A percentile compares a stretch with the other conserved stretches of the same genome.
These are phyloP conservation scores for Glutinoglossum americanum DNA, from an alignment of 495 filamentous ascomycete genomes.

Conservation along the genomic window DNA sequence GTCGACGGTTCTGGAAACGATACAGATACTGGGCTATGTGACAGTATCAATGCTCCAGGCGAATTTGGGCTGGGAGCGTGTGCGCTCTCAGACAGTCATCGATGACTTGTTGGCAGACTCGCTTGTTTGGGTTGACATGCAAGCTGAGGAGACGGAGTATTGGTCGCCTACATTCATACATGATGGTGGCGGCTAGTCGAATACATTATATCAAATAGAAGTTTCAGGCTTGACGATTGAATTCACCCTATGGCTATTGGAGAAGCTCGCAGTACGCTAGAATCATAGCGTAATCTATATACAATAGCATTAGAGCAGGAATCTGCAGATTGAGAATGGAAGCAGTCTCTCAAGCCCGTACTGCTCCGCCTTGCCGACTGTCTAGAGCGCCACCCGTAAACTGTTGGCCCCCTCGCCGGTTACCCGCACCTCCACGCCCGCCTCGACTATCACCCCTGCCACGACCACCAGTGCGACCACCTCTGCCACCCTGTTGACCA, in stretches of 20 bases:
- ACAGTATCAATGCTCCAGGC: constrained; percentile 75
- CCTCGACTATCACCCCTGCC: constrained; percentile 46
- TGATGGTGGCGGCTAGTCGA: background rate
- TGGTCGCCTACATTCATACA: constrained; percentile 63
- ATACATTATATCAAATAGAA: background rate
- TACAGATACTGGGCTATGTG: constrained; percentile 69
- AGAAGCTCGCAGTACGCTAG: background rate
- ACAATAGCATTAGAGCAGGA: background rate
- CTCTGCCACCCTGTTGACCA: constrained; percentile 50
- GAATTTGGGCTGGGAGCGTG: constrained; percentile 74
- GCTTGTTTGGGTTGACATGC: constrained; percentile 83
- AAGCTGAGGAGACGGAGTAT: constrained; percentile 76
- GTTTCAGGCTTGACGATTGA: background rate
- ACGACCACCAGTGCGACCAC: constrained; percentile 34
- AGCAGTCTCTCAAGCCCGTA: constrained; percentile 27
- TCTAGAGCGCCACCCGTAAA: constrained; percentile 41
- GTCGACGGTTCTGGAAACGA: constrained; percentile 72
- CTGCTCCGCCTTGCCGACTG: constrained; percentile 23
- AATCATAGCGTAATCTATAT: background rate
- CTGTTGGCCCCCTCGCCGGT: constrained; percentile 33
- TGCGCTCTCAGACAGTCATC: constrained; percentile 68
- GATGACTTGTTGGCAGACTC: constrained; percentile 81
- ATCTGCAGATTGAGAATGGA: background rate
- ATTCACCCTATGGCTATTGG: background rate
- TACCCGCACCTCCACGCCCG: constrained; percentile 26